These are phyloP conservation scores for Coemansia brasiliensis DNA, from an alignment of 192 early-diverging fungal genomes.

Conservation along the genomic window DNA sequence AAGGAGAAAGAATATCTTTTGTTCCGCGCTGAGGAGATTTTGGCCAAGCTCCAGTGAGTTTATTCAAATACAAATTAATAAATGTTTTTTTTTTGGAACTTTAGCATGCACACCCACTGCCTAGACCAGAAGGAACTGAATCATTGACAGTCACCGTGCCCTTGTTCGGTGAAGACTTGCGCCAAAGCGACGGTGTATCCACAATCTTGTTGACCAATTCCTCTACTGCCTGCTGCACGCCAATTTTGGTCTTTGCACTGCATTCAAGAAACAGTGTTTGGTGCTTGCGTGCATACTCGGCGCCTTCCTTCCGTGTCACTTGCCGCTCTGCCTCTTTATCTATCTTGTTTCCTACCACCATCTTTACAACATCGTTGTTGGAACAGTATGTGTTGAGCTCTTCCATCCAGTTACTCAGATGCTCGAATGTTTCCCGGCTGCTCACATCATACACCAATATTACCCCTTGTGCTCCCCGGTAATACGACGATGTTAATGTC, in stretches of 20 bases:
- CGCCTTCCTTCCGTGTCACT: conserved; percentile 85
- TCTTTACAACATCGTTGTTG: conserved; percentile 85
- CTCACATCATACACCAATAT: conserved; percentile 98
- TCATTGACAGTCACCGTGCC: conserved; percentile 41
- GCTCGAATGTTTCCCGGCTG: conserved; percentile 88
- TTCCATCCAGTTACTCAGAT: conserved; percentile 91
- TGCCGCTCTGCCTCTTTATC: conserved; percentile 77
- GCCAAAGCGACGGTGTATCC: conserved; percentile 69
- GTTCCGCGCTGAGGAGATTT: conserved; percentile 90
- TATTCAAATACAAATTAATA: too few species aligned
- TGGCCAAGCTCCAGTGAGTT: conserved; percentile 86
- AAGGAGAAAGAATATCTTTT: conserved; percentile 84
- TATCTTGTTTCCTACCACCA: conserved; percentile 98
- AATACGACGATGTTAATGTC: conserved; percentile 96
- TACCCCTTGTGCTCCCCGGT: conserved; percentile 96
- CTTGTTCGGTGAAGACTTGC: conserved; percentile 47
- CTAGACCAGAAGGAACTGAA: conserved; percentile 40
- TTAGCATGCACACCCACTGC: conserved; percentile 38
- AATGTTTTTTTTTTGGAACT: neutral
- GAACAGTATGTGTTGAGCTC: conserved; percentile 94
- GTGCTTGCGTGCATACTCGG: conserved; percentile 83
- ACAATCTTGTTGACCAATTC: conserved; percentile 89
- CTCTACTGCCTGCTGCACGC: conserved; percentile 92
- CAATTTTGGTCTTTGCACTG: conserved; percentile 90
- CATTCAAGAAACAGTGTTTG: conserved; percentile 95